Evolutionary conservation across 768 basidiomycete species (phyloP).

Genomic region (Russula compacta): DNA sequence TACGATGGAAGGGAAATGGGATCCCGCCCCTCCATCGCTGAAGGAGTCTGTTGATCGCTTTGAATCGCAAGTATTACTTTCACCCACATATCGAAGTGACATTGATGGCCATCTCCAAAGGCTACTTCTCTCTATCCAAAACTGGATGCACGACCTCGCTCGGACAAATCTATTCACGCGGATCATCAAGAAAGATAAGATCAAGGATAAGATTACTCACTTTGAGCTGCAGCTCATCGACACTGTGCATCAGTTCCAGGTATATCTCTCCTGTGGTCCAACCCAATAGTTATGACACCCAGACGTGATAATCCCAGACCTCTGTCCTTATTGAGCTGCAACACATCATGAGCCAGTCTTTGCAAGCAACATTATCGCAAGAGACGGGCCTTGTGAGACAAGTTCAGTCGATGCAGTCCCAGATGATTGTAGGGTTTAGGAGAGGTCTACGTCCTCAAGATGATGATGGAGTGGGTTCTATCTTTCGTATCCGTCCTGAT

Average conservation of each 20-base stretch:
- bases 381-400: constrained; percentile 9
- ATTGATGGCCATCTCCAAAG: background rate
- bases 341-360: constrained; percentile 1
- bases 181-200: background rate
- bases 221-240: constrained; percentile 10
- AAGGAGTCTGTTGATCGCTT: constrained; percentile 1
- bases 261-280: background rate
- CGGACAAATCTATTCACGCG: background rate
- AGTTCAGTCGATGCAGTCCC: constrained; percentile 4
- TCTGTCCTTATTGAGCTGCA: constrained; percentile 5
- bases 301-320: background rate
- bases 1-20: background rate
- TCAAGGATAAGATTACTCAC: background rate
- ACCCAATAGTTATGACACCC: no score
- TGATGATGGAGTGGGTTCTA: constrained; percentile 4
- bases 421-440: background rate
- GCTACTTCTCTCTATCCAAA: constrained; percentile 2
- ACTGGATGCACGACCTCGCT: constrained; percentile 9
- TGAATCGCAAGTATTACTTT: background rate
- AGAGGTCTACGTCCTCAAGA: constrained; percentile 1
- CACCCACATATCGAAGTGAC: background rate
- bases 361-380: background rate
- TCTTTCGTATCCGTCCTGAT: background rate
- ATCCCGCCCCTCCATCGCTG: background rate
- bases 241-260: constrained; percentile 1